These are phyloP conservation scores for Neurospora sp. DNA, from an alignment of 495 filamentous ascomycete genomes.

Conservation along the genomic window DNA sequence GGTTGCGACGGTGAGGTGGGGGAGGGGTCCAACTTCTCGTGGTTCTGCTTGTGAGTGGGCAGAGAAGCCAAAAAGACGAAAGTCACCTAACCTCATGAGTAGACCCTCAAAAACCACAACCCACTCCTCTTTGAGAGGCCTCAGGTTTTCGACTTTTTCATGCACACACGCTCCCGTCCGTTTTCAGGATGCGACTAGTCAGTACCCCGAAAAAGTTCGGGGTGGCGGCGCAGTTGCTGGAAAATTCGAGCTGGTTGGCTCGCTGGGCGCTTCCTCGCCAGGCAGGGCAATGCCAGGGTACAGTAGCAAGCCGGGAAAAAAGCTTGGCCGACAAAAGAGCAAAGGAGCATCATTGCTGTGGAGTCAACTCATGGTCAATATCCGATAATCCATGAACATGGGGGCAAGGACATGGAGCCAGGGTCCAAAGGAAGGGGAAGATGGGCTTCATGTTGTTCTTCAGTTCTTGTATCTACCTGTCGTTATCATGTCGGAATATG, in stretches of 20 bases:
- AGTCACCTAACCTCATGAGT: neutral
- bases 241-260: neutral
- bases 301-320: neutral
- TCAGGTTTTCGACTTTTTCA: neutral
- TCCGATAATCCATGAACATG: neutral
- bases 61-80: neutral
- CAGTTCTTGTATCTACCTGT: neutral
- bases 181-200: neutral
- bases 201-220: neutral
- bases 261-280: neutral
- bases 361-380: neutral
- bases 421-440: neutral
- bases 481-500: neutral
- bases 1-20: neutral
- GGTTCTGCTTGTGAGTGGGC: neutral
- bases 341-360: neutral
- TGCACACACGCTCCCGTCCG: neutral
- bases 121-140: neutral
- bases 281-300: neutral
- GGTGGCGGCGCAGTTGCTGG: neutral
- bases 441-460: neutral
- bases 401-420: neutral
- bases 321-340: neutral
- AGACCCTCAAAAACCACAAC: neutral
- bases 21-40: neutral